Base-by-base conservation (phyloP, 345 rosid genomes). In the Salix koriyanagi region DNA sequence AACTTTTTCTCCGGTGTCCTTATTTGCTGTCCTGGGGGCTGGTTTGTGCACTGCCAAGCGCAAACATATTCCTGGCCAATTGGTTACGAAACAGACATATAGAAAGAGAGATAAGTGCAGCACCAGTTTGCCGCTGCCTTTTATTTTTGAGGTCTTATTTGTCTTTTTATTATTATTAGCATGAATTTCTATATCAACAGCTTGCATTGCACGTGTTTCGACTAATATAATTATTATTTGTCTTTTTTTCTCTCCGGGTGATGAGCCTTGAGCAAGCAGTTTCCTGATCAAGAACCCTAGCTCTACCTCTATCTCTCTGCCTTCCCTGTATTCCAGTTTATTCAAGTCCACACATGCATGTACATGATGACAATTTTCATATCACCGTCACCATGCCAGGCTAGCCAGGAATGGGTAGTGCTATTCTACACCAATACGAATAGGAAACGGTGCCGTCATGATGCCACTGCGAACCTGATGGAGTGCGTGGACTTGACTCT, bases 21-120 rank as follows among this genome's bases (percentile, higher is more conserved):
- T 79, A 76, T 78, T 70, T 69, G 76, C 48, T 72, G 85, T 84
- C 71, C 71, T 70, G 23, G 34, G 50, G 11, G 28, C 16, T 70
- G 75, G 71, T 62, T 71, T 46, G 37, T 46, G 37, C 19, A 26
- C 62, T 42, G 60, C n/a, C 1, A 56, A n/a, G 26, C 37, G 11
- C 14, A 44, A 34, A 15, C 25, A 73, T 37, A 58, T 42, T 7
- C 16, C 4, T 4, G 48, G 28, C 70, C 44, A 37, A n/a, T 9
- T 25, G 26, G 26, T 68, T 11, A 1, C 10, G 41, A 68, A n/a
- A 26, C 64, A 19, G 15, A 4, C 15, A 28, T 0, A 23, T 2
- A 65, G 37, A 65, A 34, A 65, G 10, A 65, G 39, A 65, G 32
- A 14, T 16, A n/a, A 15, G 7, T 23, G 42, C 5, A 19, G 68